Base-by-base conservation (phyloP, 2,329 filamentous ascomycete species). In the Paecilomyces dactylethromorphus region DNA sequence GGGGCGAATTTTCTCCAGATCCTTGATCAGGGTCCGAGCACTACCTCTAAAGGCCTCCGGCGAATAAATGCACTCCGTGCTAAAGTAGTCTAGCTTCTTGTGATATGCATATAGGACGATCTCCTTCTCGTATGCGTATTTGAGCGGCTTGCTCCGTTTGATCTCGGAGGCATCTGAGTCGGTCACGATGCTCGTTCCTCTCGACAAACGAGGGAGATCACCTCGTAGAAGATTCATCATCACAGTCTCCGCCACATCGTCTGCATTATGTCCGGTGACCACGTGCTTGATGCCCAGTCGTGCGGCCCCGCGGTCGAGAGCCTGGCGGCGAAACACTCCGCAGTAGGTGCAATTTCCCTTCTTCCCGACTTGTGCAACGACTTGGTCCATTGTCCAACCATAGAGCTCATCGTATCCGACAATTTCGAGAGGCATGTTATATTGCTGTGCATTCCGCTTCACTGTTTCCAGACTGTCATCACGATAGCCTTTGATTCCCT, bases 301-400 rank as follows among this genome's bases (percentile, higher is more conserved):
- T 67, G 91, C 92, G 4, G 94, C 92, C 18, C 94, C 94, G 8
- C 94, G 86, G 73, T 99, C 94, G 33, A 99, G 81, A 1, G 94
- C 94, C 77, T 99, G 94, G 59, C 95, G 84, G 57, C 94, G 83
- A 71, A 99, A 99, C 18, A 99, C 94, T 13, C 94, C 94, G 69
- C 94, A 99, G 70, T 99, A 99, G 31, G 95, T 99, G 82, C 94
- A 99, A 75, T 99, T 99, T 31, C 93, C 92, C 75, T 97, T 97
- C 79, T 97, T 97, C 13, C 94, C 94, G 55, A 99, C 90, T 54
- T 93, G 91, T 68, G 92, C 90, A 3, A 99, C 95, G 10, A 99
- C 94, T 70, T 97, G 91, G 70, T 99, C 94, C 94, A 99, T 99
- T 0, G 92, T 97, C 94, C 94, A 99, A 8, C 93, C 94, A 72